Evolutionary conservation across 805 yeast genomes (phyloP).

Genomic region (Kodamaea laetipori): DNA sequence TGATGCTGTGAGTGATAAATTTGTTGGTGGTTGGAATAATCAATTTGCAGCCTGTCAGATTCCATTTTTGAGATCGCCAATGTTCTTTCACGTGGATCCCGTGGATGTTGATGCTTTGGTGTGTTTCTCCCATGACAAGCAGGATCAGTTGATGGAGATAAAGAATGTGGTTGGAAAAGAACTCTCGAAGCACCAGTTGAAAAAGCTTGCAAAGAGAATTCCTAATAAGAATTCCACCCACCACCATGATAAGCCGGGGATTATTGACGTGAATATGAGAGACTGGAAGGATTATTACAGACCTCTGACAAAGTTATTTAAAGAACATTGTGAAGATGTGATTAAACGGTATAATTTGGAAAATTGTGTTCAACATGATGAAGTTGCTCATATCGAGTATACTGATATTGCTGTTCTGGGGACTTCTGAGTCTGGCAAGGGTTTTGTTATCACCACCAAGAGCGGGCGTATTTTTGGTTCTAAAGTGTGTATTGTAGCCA

Average conservation of each 20-base stretch:
- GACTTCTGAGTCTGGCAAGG: constrained; percentile 26
- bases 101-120: constrained; percentile 45
- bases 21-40: constrained; percentile 47
- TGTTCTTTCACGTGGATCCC: constrained; percentile 52
- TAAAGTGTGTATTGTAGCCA: constrained; percentile 35
- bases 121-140: constrained; percentile 35
- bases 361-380: constrained; percentile 32
- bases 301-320: constrained; percentile 42
- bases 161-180: constrained; percentile 47
- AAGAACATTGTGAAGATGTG: constrained; percentile 40
- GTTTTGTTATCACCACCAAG: constrained; percentile 35
- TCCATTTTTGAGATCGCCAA: constrained; percentile 46
- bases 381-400: constrained; percentile 36
- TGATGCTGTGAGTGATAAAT: constrained; percentile 34
- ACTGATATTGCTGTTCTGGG: constrained; percentile 26
- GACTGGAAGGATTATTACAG: constrained; percentile 48
- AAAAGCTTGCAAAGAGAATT: constrained; percentile 27
- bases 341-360: constrained; percentile 34
- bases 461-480: constrained; percentile 36
- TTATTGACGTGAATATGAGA: constrained; percentile 46
- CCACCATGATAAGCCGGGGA: constrained; percentile 33
- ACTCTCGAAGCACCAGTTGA: constrained; percentile 44
- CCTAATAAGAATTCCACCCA: constrained; percentile 11
- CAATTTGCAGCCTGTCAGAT: constrained; percentile 46
- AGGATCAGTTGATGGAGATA: constrained; percentile 40